Evolutionary conservation across 148 eudicot species (phyloP).

Genomic region (Suaeda aralocaspica): DNA sequence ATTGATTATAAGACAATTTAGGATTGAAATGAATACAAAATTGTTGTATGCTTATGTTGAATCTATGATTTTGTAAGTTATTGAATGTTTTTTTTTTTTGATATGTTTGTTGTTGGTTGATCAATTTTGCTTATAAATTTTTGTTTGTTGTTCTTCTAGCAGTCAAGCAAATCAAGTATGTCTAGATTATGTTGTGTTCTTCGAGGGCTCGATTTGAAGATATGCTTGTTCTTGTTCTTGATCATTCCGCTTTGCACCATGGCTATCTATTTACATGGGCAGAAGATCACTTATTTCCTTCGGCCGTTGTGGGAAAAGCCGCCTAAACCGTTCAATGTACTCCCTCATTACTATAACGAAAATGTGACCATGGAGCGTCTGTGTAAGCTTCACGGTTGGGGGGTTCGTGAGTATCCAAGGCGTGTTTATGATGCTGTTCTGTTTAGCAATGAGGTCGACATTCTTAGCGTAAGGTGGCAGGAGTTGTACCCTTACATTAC

Average conservation of each 20-base stretch:
- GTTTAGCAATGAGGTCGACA: slow-evolving; percentile 66
- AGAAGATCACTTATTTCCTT: slow-evolving; percentile 67
- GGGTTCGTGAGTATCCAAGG: slow-evolving; percentile 69
- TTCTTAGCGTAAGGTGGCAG: slow-evolving; percentile 68
- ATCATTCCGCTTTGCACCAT: slow-evolving; percentile 45
- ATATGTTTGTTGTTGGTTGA: background rate
- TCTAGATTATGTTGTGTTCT: slow-evolving; percentile 53
- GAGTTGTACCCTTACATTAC: slow-evolving; percentile 67
- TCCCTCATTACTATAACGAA: slow-evolving; percentile 69
- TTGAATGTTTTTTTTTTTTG: background rate
- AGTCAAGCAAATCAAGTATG: slow-evolving; percentile 39
- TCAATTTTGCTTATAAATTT: background rate
- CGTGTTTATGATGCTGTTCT: slow-evolving; percentile 75
- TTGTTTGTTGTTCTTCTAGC: slow-evolving; percentile 33
- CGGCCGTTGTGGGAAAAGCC: slow-evolving; percentile 84
- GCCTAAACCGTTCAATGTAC: slow-evolving; percentile 59
- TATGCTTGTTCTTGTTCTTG: slow-evolving; percentile 47
- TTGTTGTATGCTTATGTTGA: background rate
- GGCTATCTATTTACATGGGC: slow-evolving; percentile 58
- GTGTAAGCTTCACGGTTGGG: slow-evolving; percentile 79
- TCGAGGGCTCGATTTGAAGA: slow-evolving; percentile 59
- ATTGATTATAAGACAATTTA: background rate
- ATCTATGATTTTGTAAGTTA: background rate
- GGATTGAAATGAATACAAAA: no score
- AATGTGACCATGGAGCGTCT: slow-evolving; percentile 67